Base-by-base conservation (phyloP, 345 rosid species). In the Ceriops decandra region DNA sequence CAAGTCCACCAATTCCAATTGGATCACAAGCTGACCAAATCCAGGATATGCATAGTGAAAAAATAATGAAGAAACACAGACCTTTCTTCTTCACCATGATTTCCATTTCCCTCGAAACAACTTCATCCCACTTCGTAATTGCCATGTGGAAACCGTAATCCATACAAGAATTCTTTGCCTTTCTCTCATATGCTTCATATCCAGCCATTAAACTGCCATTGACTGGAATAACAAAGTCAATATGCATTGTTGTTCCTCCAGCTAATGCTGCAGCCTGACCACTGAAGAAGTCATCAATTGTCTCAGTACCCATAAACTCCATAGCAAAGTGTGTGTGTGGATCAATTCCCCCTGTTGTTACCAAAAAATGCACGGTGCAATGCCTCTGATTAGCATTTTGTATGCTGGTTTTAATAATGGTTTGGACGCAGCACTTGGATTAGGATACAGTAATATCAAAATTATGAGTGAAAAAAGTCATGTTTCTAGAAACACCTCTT, bases 241-340 rank as follows among this genome's bases (percentile, higher is more conserved):
- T 91, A 73, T 91, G 97, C 99, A 90, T 95, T 26, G 96, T 95
- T 62, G 97, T 95, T 74, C 99, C 99, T 75, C 99, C 97, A 33
- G 99, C 96, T 83, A 91, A 82, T 27, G 99, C 99, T 63, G 99
- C 99, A 73, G 93, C 96, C 83, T 95, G 99, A 74, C 99, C 97
- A 82, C 90, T 90, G 86, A 85, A 89, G 83, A 87, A 95, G 80
- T 95, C 96, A 71, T 95, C 99, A 68, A 87, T 57, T 6, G 95
- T 74, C 82, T 85, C 86, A 2, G 87, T 82, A 63, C 84, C 92
- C 98, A 95, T 83, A 67, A 85, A 88, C 54, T 83, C 93, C 86
- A 90, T 80, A 26, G 85, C 87, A 0, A 95, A 87, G 79, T 95
- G 99, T 0, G 98, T 86, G 76, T 93, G 99, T 0, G 99, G 99